Evolutionary conservation across 1,284 basidiomycete species (phyloP).

Genomic region (Sutorius eximius): DNA sequence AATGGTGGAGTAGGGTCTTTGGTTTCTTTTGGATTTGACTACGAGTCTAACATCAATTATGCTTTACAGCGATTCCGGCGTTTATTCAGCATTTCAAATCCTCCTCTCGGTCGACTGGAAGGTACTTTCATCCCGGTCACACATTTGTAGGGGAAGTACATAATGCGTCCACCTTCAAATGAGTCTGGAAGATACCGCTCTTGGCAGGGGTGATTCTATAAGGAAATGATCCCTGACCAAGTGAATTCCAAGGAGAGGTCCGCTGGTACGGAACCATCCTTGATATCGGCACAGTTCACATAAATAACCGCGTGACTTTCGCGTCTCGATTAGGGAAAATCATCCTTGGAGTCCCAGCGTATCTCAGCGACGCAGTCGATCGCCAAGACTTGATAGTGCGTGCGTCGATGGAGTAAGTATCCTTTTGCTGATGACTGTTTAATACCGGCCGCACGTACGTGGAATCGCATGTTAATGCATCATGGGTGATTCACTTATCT

Average conservation of each 20-base stretch:
- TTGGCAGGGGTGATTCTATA: neutral
- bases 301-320: neutral
- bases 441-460: too few relatives aligned
- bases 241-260: neutral
- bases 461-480: neutral
- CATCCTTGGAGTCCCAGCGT: neutral
- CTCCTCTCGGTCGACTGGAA: too few relatives aligned
- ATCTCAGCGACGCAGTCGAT: neutral
- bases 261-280: neutral
- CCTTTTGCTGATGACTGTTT: neutral
- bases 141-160: too few relatives aligned
- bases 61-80: too few relatives aligned
- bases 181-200: neutral
- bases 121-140: too few relatives aligned
- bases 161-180: neutral
- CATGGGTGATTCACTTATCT: neutral
- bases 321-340: neutral
- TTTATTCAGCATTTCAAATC: too few relatives aligned
- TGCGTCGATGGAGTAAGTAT: neutral
- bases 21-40: neutral
- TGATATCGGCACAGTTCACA: neutral
- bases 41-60: neutral
- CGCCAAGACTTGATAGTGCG: neutral
- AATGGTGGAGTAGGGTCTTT: neutral
- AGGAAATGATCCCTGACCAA: neutral